Percentiles rank a stretch among this genome's conserved stretches.
These are phyloP conservation scores for Ceratocystis diversiconidia DNA, from an alignment of 2,329 filamentous ascomycete genomes.

Conservation along the genomic window DNA sequence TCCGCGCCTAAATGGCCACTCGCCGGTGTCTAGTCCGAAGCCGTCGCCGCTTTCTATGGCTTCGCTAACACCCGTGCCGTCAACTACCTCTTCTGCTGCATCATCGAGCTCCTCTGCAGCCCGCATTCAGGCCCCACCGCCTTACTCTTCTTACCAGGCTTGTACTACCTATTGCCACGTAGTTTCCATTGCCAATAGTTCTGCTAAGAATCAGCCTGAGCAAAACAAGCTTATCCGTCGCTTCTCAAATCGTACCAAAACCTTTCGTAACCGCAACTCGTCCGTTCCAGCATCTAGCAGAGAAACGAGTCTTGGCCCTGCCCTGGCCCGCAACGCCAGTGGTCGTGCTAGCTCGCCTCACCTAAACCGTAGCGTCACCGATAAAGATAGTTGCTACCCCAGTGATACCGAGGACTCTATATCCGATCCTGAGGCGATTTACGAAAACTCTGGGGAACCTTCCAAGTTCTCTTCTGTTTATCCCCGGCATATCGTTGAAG, in stretches of 20 bases:
- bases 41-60: not conserved
- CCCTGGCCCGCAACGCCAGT: slow-evolving; percentile 73
- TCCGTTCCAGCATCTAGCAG: slow-evolving; percentile 63
- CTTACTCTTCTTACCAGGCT: not conserved
- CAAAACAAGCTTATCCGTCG: slow-evolving; percentile 59
- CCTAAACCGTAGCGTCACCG: slow-evolving; percentile 43
- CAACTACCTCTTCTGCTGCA: slow-evolving; percentile 13
- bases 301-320: slow-evolving; percentile 78
- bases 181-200: not conserved
- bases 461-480: slow-evolving; percentile 49
- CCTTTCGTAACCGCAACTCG: slow-evolving; percentile 57
- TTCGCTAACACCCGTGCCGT: not conserved
- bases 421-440: slow-evolving; percentile 32
- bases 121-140: slow-evolving; percentile 19
- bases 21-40: not conserved
- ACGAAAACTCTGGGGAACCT: not conserved
- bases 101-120: slow-evolving; percentile 13
- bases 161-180: no score
- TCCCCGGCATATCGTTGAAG: slow-evolving; percentile 61
- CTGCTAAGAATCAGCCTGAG: not conserved
- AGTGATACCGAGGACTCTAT: slow-evolving; percentile 34
- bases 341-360: slow-evolving; percentile 68
- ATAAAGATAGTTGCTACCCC: slow-evolving; percentile 35
- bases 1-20: not conserved
- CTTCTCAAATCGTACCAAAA: slow-evolving; percentile 66